Base-by-base conservation (phyloP, 208 protist species). In the Trypanosoma caninum region DNA sequence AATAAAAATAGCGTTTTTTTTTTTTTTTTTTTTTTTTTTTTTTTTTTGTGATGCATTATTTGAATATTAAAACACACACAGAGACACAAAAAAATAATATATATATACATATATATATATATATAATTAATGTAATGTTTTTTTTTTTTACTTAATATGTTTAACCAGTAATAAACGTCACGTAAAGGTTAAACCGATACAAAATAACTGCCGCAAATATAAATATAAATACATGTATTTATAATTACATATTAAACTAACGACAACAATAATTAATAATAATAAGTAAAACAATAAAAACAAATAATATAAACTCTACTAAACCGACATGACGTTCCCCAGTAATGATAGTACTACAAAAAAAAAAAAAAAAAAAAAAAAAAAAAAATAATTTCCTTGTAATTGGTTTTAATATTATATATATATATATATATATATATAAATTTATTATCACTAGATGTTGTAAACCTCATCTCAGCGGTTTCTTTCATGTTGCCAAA, bases 321-420 rank as follows among this genome's bases (percentile, higher is more conserved):
- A 48, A 6, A 9, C 7, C 7, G 14, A 23, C 7, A 48, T 22
- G 14, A 7, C 7, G 7, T 0, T 4, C 25, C 37, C 13, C 23
- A 40, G 34, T 22, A 11, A 44, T 56, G 18, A 25, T 23, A 9
- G n/a, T 20, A 35, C 4, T 25, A 35, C n/a, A 54, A 38, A 53
- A 52, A 40, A 30, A 35, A 64, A 6, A 54, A 64, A 11, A 64
- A 64, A 58, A 40, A 64, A 64, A 47, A 31, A 58, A 47, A 57
- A 11, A 53, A 42, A 61, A 50, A 55, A 48, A 52, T 8, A 60
- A 46, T 18, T 33, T 34, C 14, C 14, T 46, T 11, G 8, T 11
- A 22, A 22, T 20, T 23, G 8, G 41, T 46, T 38, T 13, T 7
- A 14, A 13, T 38, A 38, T 14, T 38, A 38, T 38, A 38, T 38